phyloP scores from a whole-genome alignment of 2,329 filamentous ascomycete species.

The Hypoxylon sp. region DNA sequence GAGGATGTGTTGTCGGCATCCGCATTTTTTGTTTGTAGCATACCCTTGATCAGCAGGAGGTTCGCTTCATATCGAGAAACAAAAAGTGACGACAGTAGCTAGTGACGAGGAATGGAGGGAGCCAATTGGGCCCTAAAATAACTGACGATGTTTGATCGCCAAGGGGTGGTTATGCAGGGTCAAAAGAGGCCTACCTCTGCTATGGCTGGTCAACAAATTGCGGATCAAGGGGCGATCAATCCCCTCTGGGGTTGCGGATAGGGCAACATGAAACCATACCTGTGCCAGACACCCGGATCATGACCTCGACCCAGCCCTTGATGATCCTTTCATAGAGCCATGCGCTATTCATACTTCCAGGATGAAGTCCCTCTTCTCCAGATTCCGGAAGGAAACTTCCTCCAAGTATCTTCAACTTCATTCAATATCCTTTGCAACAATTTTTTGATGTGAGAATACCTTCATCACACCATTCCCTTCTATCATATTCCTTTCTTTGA shows the following conservation, averaged over 20 bases:
- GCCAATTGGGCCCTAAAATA: conserved; percentile 31
- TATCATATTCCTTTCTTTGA: conserved; percentile 39
- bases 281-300: conserved; percentile 36
- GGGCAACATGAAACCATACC: conserved; percentile 41
- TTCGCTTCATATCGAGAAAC: conserved; percentile 26
- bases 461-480: conserved; percentile 15
- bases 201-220: conserved; percentile 15
- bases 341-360: conserved; percentile 21
- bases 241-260: conserved; percentile 22
- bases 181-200: conserved; percentile 3
- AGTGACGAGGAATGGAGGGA: conserved; percentile 16
- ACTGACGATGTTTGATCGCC: conserved; percentile 37
- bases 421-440: conserved; percentile 18
- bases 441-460: conserved; percentile 33
- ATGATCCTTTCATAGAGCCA: conserved; percentile 11
- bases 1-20: conserved; percentile 1
- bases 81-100: conserved; percentile 6
- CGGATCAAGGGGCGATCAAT: conserved; percentile 32
- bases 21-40: conserved; percentile 11
- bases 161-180: conserved; percentile 26
- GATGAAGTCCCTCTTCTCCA: conserved; percentile 18
- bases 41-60: conserved; percentile 23
- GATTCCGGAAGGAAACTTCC: conserved; percentile 22
- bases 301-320: conserved; percentile 33
- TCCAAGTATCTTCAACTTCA: conserved; percentile 21